Base-by-base conservation (phyloP, 768 basidiomycete genomes). In the Boletus sp. region DNA sequence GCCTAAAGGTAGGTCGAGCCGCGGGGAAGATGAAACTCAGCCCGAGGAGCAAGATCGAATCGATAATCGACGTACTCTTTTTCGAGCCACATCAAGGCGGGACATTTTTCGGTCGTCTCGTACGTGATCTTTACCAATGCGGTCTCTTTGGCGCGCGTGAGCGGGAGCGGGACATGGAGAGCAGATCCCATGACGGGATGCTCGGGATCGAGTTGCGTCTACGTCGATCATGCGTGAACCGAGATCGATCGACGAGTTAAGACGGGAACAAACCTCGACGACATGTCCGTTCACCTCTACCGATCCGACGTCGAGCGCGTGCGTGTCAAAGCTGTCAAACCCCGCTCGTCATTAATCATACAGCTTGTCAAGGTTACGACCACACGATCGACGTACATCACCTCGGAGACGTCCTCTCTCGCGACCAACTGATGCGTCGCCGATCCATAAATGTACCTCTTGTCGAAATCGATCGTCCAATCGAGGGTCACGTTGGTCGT, bases 21-120 rank as follows among this genome's bases (percentile, higher is more conserved):
- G 39, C 3, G 50, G 33, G 39, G 30, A 1, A 14, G 55, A 45
- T 35, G 24, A 24, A n/a, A 24, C 24, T 24, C 2, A 24, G 37
- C 3, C 24, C 24, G 40, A 56, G 9, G 35, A 40, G 20, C 17
- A 36, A 46, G 7, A 4, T 12, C 0, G 9, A n/a, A 29, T 24
- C 7, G 30, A 47, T 2, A 24, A 39, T 48, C n/a, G 15, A 42
- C 56, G 29, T 69, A 91, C 86, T 87, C 85, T 68, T 92, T 88
- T 20, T 83, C 85, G 10, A 96, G 79, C 93, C 93, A 98, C 56
- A 94, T 91, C 14, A 98, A 73, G 0, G 94, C 92, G 1, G 85
- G 86, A 67, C 84, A 85, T 9, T 80, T 76, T 55, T 83, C 73
- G 4, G 90, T 93, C 2, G 94, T 96, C 51, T 77, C 73, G 70